Conservation (phyloP, 2,329 filamentous ascomycete species). For the Zasmidium citrigriseum region DNA sequence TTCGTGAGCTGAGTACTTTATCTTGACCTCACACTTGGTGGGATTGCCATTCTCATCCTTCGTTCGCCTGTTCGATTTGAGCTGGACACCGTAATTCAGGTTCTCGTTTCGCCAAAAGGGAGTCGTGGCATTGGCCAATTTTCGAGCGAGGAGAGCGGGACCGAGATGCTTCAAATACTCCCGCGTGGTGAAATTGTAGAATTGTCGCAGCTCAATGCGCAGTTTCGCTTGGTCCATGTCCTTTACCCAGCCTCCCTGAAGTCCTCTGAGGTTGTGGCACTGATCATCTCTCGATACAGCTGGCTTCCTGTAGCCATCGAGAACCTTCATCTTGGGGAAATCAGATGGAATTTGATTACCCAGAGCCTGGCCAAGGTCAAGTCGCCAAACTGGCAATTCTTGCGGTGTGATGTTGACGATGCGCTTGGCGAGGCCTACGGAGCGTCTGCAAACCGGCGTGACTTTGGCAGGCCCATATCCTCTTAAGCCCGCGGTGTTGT, state of each 20-base stretch:
- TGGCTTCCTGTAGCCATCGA: conserved; percentile 42
- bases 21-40: conserved; percentile 27
- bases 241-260: conserved; percentile 33
- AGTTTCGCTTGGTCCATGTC: conserved; percentile 38
- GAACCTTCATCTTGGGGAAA: conserved; percentile 29
- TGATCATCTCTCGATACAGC: conserved; percentile 36
- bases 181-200: conserved; percentile 42
- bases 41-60: conserved; percentile 24
- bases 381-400: conserved; percentile 30
- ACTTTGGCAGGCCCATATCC: conserved; percentile 40
- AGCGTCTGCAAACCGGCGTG: conserved; percentile 27
- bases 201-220: conserved; percentile 34
- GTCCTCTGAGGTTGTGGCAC: conserved; percentile 29
- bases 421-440: conserved; percentile 36
- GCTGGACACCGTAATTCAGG: conserved; percentile 31
- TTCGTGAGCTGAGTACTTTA: conserved; percentile 39
- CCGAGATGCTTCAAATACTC: conserved; percentile 42
- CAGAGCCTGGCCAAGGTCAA: conserved; percentile 23
- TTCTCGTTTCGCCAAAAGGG: conserved; percentile 24
- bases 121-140: conserved; percentile 18
- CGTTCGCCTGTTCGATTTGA: conserved; percentile 32
- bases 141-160: conserved; percentile 38
- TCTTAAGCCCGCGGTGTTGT: conserved; percentile 38
- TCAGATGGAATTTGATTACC: conserved; percentile 22
- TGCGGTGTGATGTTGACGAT: conserved; percentile 27